Base-by-base conservation (phyloP, 2,329 filamentous ascomycete species). In the Cladosporium sp. region DNA sequence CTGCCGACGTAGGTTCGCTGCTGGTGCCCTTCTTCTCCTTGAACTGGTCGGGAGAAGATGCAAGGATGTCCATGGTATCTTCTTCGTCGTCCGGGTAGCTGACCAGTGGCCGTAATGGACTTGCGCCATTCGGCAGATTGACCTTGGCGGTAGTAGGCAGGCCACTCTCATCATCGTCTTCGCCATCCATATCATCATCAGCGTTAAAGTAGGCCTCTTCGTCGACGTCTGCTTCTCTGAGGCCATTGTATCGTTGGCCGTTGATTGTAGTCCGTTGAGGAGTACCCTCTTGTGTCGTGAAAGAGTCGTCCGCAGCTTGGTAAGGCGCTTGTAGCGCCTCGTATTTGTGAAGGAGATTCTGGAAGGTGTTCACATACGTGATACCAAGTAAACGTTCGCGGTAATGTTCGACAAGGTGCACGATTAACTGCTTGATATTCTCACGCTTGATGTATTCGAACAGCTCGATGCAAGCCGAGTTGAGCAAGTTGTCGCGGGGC, bases 171-270 rank as follows among this genome's bases (percentile, higher is more conserved):
- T 76, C 75, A 36, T 75, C 72, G 14, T 80, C 70, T 21, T 88
- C 82, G 14, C 92, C 91, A 7, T 97, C 93, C 66, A 93, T 90
- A 56, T 95, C 91, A 71, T 97, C 93, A 0, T 91, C 92, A 0
- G 86, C 88, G 72, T 96, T 94, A 85, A 96, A 98, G 77, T 98
- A 99, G 51, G 94, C 92, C 73, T 97, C 94, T 76, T 97, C 92
- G 13, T 89, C 88, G 6, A 89, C 85, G 75, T 97, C 94, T 74
- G 93, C 85, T 62, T 96, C 93, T 74, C 92, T 92, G 76, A 96
- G 85, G 53, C 86, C 88, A 77, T 90, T 70, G 68, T 74, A 90
- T 67, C 87, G 79, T 66, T 81, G 83, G 34, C 84, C 84, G 66
- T 87, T 88, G 64, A 85, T 76, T 43, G 81, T 62, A 5, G 51